Percentiles rank a stretch among this genome's conserved stretches.
phyloP scores from a whole-genome alignment of 768 basidiomycete genomes.

The Agrocybe praecox region DNA sequence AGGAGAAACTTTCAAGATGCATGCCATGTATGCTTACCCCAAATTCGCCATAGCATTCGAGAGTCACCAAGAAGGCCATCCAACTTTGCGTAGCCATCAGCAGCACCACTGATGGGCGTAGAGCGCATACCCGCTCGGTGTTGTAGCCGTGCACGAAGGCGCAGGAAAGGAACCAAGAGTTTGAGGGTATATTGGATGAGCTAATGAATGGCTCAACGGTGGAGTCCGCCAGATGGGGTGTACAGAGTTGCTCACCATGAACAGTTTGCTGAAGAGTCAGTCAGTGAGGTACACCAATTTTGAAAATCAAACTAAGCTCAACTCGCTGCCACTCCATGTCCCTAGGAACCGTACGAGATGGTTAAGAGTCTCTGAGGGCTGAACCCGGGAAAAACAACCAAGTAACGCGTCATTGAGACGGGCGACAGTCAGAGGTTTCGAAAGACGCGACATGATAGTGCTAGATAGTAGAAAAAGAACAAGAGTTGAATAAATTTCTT shows the following conservation, averaged over 20 bases:
- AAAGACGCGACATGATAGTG: constrained; percentile 48
- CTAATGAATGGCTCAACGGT: constrained; percentile 33
- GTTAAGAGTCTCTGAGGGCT: constrained; percentile 64
- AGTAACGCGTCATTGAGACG: constrained; percentile 65
- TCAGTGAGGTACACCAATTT: neutral
- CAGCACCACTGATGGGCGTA: constrained; percentile 53
- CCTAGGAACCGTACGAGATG: constrained; percentile 77
- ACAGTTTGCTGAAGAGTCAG: constrained; percentile 59
- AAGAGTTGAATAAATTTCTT: constrained; percentile 2
- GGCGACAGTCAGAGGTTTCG: constrained; percentile 48
- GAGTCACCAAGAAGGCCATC: constrained; percentile 64
- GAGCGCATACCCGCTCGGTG: constrained; percentile 61
- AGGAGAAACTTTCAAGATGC: neutral
- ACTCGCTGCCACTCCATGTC: constrained; percentile 91
- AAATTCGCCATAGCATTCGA: constrained; percentile 74
- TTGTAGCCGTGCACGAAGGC: constrained; percentile 69
- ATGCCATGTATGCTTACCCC: constrained; percentile 54
- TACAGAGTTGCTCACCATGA: constrained; percentile 51
- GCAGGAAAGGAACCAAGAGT: constrained; percentile 64
- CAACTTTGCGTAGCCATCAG: constrained; percentile 56
- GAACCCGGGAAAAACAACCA: constrained; percentile 61
- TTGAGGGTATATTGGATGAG: constrained; percentile 76
- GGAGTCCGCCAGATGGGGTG: neutral
- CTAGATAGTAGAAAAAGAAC: neutral
- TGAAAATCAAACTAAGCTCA: constrained; percentile 34